These are phyloP conservation scores for Akanthomyces uredinophilus DNA, from an alignment of 2,329 filamentous ascomycete species.

Conservation along the genomic window DNA sequence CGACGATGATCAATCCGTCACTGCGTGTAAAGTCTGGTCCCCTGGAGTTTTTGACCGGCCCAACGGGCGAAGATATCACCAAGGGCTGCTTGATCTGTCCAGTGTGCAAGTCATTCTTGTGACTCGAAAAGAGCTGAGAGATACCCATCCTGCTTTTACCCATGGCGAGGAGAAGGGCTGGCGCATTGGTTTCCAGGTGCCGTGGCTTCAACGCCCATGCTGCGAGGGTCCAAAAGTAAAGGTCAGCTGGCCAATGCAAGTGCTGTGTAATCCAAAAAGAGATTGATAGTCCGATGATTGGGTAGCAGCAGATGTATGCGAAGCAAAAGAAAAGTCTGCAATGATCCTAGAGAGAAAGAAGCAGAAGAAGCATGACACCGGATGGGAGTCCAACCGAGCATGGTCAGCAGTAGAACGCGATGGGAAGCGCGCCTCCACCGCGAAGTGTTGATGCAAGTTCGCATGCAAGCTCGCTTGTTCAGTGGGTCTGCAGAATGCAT, in stretches of 20 bases:
- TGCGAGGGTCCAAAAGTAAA: not conserved
- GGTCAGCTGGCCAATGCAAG: not conserved
- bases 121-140: not conserved
- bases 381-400: not conserved
- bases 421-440: slow-evolving; percentile 13
- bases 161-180: not conserved
- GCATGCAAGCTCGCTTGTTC: slow-evolving; percentile 10
- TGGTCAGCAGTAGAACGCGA: not conserved
- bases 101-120: not conserved
- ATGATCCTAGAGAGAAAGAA: not conserved
- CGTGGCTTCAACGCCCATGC: not conserved
- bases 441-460: not conserved
- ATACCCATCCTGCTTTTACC: slow-evolving; percentile 7
- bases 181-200: not conserved
- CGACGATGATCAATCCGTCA: slow-evolving; percentile 30
- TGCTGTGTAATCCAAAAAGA: slow-evolving; percentile 11
- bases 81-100: slow-evolving; percentile 22
- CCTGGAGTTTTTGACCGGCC: slow-evolving; percentile 33
- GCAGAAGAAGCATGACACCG: not conserved
- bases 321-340: slow-evolving; percentile 6
- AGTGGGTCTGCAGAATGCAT: not conserved
- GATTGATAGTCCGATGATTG: slow-evolving; percentile 6
- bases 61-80: slow-evolving; percentile 32
- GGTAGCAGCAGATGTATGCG: not conserved
- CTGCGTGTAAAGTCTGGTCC: slow-evolving; percentile 32